Evolutionary conservation across 768 basidiomycete genomes (phyloP), one percentile per base, ranked within the genome.

Genomic region (Amanita muscaria): DNA sequence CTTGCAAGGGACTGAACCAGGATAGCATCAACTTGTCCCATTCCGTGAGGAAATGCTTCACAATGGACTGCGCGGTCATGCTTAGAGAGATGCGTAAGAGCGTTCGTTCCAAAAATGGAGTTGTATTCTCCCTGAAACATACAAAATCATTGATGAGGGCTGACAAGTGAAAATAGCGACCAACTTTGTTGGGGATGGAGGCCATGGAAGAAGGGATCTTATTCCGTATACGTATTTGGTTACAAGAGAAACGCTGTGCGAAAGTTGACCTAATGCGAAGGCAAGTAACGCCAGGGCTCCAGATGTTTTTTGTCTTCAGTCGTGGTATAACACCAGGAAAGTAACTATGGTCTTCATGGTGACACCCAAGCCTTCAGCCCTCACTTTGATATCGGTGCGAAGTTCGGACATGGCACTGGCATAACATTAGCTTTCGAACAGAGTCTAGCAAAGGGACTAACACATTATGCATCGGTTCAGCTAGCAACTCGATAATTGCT

Each of bases 31-130:
- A 66, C 56, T 96, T 90, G 61, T 99, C 96, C 3, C 89, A 91
- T 57, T 98, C 96, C 0, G 94, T 98, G 22, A 99, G 67, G 51
- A 97, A 76, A 60, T 98, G 96, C 60, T 99, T 99, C 50, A 97
- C 71, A 2, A 96, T 51, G 1, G 88, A 90, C 59, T 98, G 96
- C 1, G 71, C 71, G 16, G 90, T 91, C 79, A 98, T 87, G 0
- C 84, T 88, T 40, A 77, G 61, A 0, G 90, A 85, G 5, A 98
- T 70, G 16, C 66, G 63, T 10, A 88, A 60, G 12, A 77, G 59
- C 22, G 66, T 56, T 6, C 52, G 68, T 70, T 63, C 59, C 29
- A 64, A 58, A 25, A 55, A 56, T 5, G 34, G 27, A 9, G 27
- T 29, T 22, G 30, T 37, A 18, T 48, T 54, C 15, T 48, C 42